Evolutionary conservation across 2,329 filamentous ascomycete genomes (phyloP).

Genomic region (Botrytis squamosa): DNA sequence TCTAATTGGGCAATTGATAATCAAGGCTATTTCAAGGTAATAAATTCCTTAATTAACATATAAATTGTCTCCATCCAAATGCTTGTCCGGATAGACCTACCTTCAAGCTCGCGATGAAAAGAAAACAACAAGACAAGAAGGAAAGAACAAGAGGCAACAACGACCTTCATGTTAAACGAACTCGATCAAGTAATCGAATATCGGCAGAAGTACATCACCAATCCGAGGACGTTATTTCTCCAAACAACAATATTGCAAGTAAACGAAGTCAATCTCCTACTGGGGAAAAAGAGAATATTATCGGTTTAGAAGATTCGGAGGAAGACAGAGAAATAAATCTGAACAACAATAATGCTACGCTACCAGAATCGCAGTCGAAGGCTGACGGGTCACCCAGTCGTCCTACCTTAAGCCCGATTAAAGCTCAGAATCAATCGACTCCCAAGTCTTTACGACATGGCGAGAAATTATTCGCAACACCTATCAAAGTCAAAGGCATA

Average conservation of each 20-base stretch:
- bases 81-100: not conserved
- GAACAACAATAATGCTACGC: not conserved
- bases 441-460: constrained; percentile 28
- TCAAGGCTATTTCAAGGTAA: not conserved
- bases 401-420: not conserved
- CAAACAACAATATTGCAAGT: not conserved
- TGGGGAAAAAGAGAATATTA: not conserved
- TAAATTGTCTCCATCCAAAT: not conserved
- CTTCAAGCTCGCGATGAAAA: constrained; percentile 26
- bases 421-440: constrained; percentile 25
- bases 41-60: not conserved
- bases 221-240: not conserved
- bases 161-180: constrained; percentile 24
- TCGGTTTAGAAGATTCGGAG: constrained; percentile 9
- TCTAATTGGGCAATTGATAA: not conserved
- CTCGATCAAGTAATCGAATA: constrained; percentile 20
- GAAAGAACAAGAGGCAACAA: constrained; percentile 21
- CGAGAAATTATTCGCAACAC: constrained; percentile 37
- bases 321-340: constrained; percentile 7
- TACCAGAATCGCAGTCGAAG: not conserved
- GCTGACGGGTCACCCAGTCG: constrained; percentile 3
- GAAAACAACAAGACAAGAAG: constrained; percentile 26
- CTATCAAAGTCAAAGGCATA: constrained; percentile 28
- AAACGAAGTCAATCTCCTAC: not conserved
- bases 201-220: not conserved